These are phyloP conservation scores for Colletotrichum sp. DNA, from an alignment of 2,329 filamentous ascomycete species.

Conservation along the genomic window DNA sequence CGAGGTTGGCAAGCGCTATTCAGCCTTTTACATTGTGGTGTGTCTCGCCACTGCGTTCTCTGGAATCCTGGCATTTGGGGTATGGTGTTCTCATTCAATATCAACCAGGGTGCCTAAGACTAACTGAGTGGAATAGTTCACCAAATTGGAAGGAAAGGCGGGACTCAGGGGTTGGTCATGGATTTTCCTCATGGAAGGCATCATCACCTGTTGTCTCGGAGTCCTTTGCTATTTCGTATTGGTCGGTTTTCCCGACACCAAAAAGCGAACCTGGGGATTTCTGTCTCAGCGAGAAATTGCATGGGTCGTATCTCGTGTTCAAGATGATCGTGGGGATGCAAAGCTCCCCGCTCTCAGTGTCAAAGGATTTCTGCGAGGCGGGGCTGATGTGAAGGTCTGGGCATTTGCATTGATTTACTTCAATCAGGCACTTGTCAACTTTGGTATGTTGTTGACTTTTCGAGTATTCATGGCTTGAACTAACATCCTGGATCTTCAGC, in stretches of 20 bases:
- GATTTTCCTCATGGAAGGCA: slow-evolving; percentile 71
- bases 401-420: slow-evolving; percentile 47
- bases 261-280: slow-evolving; percentile 53
- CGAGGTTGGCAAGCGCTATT: slow-evolving; percentile 66
- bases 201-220: slow-evolving; percentile 47
- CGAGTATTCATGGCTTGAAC: neutral
- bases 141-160: slow-evolving; percentile 58
- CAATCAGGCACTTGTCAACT: slow-evolving; percentile 21
- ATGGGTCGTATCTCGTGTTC: slow-evolving; percentile 71
- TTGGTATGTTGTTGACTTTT: neutral
- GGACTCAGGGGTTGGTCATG: slow-evolving; percentile 59
- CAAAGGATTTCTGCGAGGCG: slow-evolving; percentile 69
- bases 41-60: slow-evolving; percentile 27
- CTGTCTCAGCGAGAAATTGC: slow-evolving; percentile 68
- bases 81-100: slow-evolving; percentile 15
- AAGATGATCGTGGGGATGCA: slow-evolving; percentile 67
- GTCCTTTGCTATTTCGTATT: slow-evolving; percentile 63
- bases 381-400: slow-evolving; percentile 79
- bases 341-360: slow-evolving; percentile 71
- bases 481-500: slow-evolving; percentile 44
- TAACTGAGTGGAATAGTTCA: neutral
- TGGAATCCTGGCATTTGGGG: slow-evolving; percentile 25
- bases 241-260: slow-evolving; percentile 79
- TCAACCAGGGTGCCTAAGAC: slow-evolving; percentile 26
- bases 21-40: slow-evolving; percentile 30